Conservation (phyloP, 2,329 filamentous ascomycete genomes). For the Incumbomyces lentus region DNA sequence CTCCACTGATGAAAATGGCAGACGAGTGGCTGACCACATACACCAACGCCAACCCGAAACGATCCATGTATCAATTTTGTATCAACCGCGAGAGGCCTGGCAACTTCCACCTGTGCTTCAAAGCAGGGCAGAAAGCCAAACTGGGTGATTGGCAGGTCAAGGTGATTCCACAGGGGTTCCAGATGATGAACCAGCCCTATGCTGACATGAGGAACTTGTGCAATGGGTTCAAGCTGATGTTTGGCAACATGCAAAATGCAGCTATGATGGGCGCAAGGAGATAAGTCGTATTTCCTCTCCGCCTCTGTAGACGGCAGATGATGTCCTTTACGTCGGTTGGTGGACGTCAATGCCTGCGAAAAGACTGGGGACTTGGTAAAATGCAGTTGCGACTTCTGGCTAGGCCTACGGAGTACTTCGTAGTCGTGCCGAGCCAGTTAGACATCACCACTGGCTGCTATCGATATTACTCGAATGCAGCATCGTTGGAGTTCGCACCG, state of each 20-base stretch:
- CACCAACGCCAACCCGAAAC: conserved; percentile 87
- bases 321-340: too few species aligned
- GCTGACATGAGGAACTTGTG: conserved; percentile 91
- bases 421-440: too few species aligned
- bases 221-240: conserved; percentile 91
- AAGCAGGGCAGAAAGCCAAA: conserved; percentile 65
- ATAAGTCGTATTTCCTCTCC: background rate
- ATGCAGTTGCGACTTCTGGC: too few species aligned
- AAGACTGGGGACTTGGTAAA: too few species aligned
- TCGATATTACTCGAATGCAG: background rate
- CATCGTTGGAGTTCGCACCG: background rate
- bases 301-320: too few species aligned
- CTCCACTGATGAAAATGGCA: conserved; percentile 28
- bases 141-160: conserved; percentile 77
- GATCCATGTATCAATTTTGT: conserved; percentile 91
- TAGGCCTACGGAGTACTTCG: too few species aligned
- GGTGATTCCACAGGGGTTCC: conserved; percentile 84
- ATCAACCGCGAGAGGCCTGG: conserved; percentile 84
- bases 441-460: too few species aligned
- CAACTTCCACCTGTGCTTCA: conserved; percentile 95
- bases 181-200: conserved; percentile 78
- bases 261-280: conserved; percentile 8
- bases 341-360: too few species aligned
- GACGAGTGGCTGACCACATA: conserved; percentile 95
- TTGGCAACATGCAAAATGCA: conserved; percentile 50